phyloP scores from a whole-genome alignment of 305 asterid species.

The Fraxinus platypoda region DNA sequence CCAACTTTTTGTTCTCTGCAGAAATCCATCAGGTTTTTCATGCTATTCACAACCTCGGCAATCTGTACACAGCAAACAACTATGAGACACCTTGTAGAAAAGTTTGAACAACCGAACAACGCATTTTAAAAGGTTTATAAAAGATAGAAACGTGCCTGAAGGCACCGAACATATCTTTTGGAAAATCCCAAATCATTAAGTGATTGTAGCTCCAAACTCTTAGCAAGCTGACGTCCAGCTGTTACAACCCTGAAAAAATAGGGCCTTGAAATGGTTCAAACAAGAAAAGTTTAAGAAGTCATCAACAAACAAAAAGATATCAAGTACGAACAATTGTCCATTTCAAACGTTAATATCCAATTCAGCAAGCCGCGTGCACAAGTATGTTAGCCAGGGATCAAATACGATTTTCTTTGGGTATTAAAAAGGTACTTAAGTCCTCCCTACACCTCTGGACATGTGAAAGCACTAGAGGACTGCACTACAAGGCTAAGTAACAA shows the following conservation, averaged over 20 bases:
- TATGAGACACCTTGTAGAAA: conserved; percentile 16
- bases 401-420: neutral
- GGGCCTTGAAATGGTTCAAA: conserved; percentile 9
- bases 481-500: conserved; percentile 12
- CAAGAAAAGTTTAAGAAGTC: neutral
- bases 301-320: neutral
- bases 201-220: conserved; percentile 78
- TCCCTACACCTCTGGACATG: conserved; percentile 2
- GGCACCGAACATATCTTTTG: conserved; percentile 84
- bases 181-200: conserved; percentile 89
- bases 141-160: conserved; percentile 58
- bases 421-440: neutral
- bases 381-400: neutral
- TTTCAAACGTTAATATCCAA: neutral
- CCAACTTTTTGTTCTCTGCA: conserved; percentile 74
- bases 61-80: conserved; percentile 48
- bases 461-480: conserved; percentile 1
- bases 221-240: conserved; percentile 93
- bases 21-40: conserved; percentile 92
- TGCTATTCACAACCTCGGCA: conserved; percentile 95
- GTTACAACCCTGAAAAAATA: conserved; percentile 61
- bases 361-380: neutral
- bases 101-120: neutral
- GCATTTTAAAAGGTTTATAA: neutral
- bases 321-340: neutral